These are phyloP conservation scores for Earliella scabrosa DNA, from an alignment of 1,284 basidiomycete genomes.

Conservation along the genomic window DNA sequence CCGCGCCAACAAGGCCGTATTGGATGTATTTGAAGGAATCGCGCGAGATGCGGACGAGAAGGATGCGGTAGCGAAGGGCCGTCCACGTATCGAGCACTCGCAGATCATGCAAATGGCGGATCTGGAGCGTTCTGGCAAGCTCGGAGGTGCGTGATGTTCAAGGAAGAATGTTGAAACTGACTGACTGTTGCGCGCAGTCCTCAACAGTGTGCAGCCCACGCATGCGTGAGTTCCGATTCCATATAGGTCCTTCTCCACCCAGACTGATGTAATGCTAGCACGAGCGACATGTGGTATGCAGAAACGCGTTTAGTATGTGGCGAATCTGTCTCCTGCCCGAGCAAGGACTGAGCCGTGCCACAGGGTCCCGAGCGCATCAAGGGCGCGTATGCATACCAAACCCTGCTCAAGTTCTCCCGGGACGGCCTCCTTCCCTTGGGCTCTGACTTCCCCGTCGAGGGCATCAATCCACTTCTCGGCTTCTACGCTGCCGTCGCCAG, in stretches of 20 bases:
- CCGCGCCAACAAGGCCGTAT: slow-evolving; percentile 79
- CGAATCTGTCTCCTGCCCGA: neutral
- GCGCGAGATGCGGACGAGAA: slow-evolving; percentile 31
- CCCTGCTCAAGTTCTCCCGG: slow-evolving; percentile 63
- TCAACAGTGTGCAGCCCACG: slow-evolving; percentile 92
- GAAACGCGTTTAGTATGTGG: slow-evolving; percentile 71
- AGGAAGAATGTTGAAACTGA: neutral
- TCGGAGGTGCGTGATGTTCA: slow-evolving; percentile 65
- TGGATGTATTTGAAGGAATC: slow-evolving; percentile 77
- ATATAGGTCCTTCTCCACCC: neutral
- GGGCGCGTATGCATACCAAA: slow-evolving; percentile 89
- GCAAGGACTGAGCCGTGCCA: neutral
- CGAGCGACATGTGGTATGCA: slow-evolving; percentile 92
- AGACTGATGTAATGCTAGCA: slow-evolving; percentile 45
- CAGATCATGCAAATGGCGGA: slow-evolving; percentile 83
- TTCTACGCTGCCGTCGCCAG: slow-evolving; percentile 90
- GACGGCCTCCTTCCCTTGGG: slow-evolving; percentile 75
- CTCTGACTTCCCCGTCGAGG: slow-evolving; percentile 92
- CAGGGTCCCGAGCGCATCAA: slow-evolving; percentile 81
- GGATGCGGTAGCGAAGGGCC: slow-evolving; percentile 44
- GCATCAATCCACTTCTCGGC: slow-evolving; percentile 78
- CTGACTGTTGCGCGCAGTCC: slow-evolving; percentile 55
- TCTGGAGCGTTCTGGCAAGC: slow-evolving; percentile 65
- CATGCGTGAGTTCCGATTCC: slow-evolving; percentile 65
- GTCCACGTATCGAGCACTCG: slow-evolving; percentile 89